phyloP scores from a whole-genome alignment of 2,329 filamentous ascomycete genomes.

The Aureobasidium sp. region DNA sequence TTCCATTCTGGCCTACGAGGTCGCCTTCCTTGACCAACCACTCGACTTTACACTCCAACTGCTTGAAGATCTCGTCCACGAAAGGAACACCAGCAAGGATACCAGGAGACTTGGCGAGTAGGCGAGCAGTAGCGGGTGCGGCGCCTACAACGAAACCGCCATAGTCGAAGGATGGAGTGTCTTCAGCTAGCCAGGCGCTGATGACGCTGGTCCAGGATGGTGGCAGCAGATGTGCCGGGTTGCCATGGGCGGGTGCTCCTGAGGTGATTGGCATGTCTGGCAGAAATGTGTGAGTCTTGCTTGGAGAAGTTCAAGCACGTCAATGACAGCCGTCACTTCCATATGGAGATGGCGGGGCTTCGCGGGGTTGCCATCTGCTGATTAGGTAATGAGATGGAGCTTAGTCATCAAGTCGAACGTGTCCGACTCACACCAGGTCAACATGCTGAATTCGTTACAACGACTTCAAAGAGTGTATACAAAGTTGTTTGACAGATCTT shows the following conservation, averaged over 20 bases:
- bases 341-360: neutral
- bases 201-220: slow-evolving; percentile 75
- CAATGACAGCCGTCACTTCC: neutral
- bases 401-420: no score
- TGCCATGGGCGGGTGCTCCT: slow-evolving; percentile 51
- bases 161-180: slow-evolving; percentile 94
- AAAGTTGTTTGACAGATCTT: no score
- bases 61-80: slow-evolving; percentile 85
- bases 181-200: slow-evolving; percentile 83
- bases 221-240: slow-evolving; percentile 67
- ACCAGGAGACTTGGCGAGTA: slow-evolving; percentile 57
- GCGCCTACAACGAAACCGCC: slow-evolving; percentile 93
- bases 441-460: no score
- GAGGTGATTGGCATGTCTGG: slow-evolving; percentile 28
- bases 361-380: neutral
- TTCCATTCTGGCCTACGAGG: slow-evolving; percentile 52
- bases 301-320: neutral
- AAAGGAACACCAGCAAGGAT: slow-evolving; percentile 89
- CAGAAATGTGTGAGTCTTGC: neutral
- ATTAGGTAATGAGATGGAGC: neutral
- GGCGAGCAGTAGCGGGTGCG: slow-evolving; percentile 37
- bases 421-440: no score
- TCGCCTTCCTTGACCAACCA: slow-evolving; percentile 78
- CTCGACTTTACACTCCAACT: slow-evolving; percentile 81
- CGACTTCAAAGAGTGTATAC: no score